Percentiles rank a stretch among this genome's conserved stretches.
Conservation (phyloP, 176 grass and related monocot species). For the bread wheat (Triticum aestivum) region IWGSC_CS_RefSeq_v2.1 NC_057802.1:529221194-529221693, state of each 20-base stretch:
- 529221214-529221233: conserved; percentile 99
- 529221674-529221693: background rate
- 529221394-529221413: background rate
- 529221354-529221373: background rate
- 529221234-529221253: conserved; percentile 90
- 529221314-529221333: background rate
- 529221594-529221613: background rate
- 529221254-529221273: conserved; percentile 99
- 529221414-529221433: conserved; percentile 10
- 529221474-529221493: background rate
- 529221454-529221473: conserved; percentile 5
- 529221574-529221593: background rate
- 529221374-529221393: background rate
- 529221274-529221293: conserved; percentile 98
- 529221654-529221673: background rate
- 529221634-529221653: conserved; percentile 6
- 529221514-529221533: background rate
- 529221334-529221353: background rate
- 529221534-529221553: background rate
- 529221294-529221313: conserved; percentile 99
- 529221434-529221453: background rate
- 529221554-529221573: background rate
- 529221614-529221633: conserved; percentile 7
- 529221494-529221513: background rate
- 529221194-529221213: conserved; percentile 98